These are phyloP conservation scores for Fraxinus greggii DNA, from an alignment of 305 asterid genomes.

Conservation along the genomic window DNA sequence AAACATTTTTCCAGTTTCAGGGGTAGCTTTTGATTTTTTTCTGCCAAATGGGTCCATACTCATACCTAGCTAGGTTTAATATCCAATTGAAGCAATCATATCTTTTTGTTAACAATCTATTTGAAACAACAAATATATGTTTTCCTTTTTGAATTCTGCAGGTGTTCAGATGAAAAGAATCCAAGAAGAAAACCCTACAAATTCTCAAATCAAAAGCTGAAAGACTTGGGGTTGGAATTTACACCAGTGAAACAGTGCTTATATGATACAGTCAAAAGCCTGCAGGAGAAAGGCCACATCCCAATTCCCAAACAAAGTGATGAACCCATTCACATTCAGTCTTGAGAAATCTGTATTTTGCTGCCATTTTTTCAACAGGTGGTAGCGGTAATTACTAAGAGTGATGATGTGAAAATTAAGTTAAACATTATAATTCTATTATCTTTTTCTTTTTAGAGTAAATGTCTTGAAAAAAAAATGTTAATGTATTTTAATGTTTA, in stretches of 20 bases:
- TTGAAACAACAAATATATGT: background rate
- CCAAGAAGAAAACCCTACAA: constrained; percentile 77
- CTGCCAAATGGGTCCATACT: too few species aligned
- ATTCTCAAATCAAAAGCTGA: constrained; percentile 74
- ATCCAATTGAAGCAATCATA: too few species aligned
- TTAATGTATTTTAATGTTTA: background rate
- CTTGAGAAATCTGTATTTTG: constrained; percentile 17
- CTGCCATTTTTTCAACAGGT: background rate
- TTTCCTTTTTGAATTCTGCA: constrained; percentile 22
- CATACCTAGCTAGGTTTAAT: too few species aligned
- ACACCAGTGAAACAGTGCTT: constrained; percentile 72
- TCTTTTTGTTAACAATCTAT: too few species aligned
- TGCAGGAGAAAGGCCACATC: constrained; percentile 80
- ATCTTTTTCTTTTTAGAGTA: background rate
- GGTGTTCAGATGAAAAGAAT: constrained; percentile 84
- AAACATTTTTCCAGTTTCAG: too few species aligned
- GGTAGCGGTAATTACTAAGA: background rate
- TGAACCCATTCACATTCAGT: constrained; percentile 47
- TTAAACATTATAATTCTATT: background rate
- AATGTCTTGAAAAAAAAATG: background rate
- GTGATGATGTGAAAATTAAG: background rate
- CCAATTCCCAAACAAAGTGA: constrained; percentile 53
- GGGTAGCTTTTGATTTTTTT: too few species aligned
- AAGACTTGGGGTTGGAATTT: constrained; percentile 73
- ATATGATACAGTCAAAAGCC: constrained; percentile 79